Conservation (phyloP, 1,139 yeast species). For the Debaryomycetaceae sp. region DNA sequence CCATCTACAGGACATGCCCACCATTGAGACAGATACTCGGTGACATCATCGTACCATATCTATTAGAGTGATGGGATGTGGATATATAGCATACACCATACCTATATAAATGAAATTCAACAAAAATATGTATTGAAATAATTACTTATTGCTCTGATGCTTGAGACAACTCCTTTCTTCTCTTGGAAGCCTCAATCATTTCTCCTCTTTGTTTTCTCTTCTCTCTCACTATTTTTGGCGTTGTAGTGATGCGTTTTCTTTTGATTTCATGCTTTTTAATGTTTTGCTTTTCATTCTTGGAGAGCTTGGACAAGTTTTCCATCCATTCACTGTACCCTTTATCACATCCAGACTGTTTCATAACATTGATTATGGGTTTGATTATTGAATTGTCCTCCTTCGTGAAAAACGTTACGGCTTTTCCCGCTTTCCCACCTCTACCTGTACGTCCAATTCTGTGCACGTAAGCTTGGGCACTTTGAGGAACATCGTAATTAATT, state of each 20-base stretch:
- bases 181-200: conserved; percentile 80
- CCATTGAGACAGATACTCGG: conserved; percentile 13
- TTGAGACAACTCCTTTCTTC: conserved; percentile 37
- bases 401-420: conserved; percentile 89
- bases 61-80: not conserved
- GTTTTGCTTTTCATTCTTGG: conserved; percentile 61
- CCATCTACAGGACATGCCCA: conserved; percentile 41
- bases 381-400: conserved; percentile 78
- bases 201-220: conserved; percentile 62
- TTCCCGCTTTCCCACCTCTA: conserved; percentile 85
- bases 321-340: conserved; percentile 76
- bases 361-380: conserved; percentile 85
- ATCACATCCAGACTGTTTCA: conserved; percentile 86
- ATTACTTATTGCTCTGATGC: not conserved
- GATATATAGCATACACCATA: not conserved
- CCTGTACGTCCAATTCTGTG: conserved; percentile 99
- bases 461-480: conserved; percentile 89
- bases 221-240: conserved; percentile 65
- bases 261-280: conserved; percentile 60
- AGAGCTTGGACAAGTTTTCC: conserved; percentile 67
- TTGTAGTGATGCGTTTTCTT: conserved; percentile 80
- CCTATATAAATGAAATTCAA: not conserved
- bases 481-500: conserved; percentile 95
- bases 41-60: not conserved
- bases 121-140: not conserved